phyloP scores from a whole-genome alignment of 768 basidiomycete species.

The Auricularia cornea region DNA sequence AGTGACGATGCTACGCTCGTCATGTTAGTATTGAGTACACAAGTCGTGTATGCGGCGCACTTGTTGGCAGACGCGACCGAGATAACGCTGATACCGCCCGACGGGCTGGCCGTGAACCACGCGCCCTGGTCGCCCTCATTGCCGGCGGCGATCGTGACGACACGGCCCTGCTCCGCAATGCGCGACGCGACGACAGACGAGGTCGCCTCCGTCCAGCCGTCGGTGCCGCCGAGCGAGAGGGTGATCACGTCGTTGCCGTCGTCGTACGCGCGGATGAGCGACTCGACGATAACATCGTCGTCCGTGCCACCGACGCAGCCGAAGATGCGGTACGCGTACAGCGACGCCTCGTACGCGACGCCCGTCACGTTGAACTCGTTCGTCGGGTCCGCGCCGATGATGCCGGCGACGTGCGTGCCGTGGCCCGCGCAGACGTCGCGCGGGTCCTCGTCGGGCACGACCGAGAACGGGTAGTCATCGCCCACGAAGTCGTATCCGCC shows the following conservation, averaged over 20 bases:
- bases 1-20: not conserved
- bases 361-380: slow-evolving; percentile 30
- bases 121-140: slow-evolving; percentile 2
- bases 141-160: slow-evolving; percentile 3
- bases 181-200: slow-evolving; percentile 4
- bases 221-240: slow-evolving; percentile 24
- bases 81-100: slow-evolving; percentile 2
- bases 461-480: slow-evolving; percentile 11
- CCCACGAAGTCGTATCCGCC: slow-evolving; percentile 11
- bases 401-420: slow-evolving; percentile 10
- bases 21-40: not conserved
- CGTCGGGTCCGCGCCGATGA: slow-evolving; percentile 21
- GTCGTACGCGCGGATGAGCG: slow-evolving; percentile 7
- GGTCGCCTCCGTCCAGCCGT: slow-evolving; percentile 8
- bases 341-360: slow-evolving; percentile 26
- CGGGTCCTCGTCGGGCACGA: slow-evolving; percentile 7
- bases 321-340: slow-evolving; percentile 19
- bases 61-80: slow-evolving; percentile 6
- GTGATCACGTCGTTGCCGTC: slow-evolving; percentile 29
- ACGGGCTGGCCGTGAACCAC: slow-evolving; percentile 1
- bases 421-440: slow-evolving; percentile 5
- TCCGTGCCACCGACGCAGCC: slow-evolving; percentile 15
- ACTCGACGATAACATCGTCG: slow-evolving; percentile 12
- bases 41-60: not conserved
- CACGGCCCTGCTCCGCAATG: slow-evolving; percentile 4